Evolutionary conservation across 345 rosid species (phyloP), one percentile per base, ranked within the genome.

Genomic region (Lepidium aucheri): DNA sequence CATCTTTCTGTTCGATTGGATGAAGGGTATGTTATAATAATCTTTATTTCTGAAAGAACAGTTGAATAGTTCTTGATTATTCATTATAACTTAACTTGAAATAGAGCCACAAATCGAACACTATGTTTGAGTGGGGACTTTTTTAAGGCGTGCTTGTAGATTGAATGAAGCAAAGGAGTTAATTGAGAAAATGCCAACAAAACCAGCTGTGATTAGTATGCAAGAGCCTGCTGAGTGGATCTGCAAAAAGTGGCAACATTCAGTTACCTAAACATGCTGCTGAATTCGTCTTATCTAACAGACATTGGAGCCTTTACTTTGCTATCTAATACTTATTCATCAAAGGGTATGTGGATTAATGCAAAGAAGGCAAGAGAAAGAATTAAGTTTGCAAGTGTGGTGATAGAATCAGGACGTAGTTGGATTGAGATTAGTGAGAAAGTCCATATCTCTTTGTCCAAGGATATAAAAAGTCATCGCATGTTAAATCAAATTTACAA

Each of bases 391-490:
- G 80, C 68, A 22, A 85, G 92, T 58, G 78, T 84, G 28, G 68
- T 80, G 56, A 87, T 86, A 74, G 95, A 90, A 80, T 78, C 86
- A n/a, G 97, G 97, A 28, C 52, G 62, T 65, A 90, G 95, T 80
- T 86, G 88, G 92, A 79, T 85, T 70, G 78, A 77, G 73, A 67
- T 80, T 17, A 51, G 70, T 30, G 71, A 79, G 14, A 76, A 76
- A 45, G 68, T 56, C 60, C 76, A 79, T 55, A 78, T 79, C 35
- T 89, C 86, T 79, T 51, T 80, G 66, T 85, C 90, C 9, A 85
- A 77, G 70, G 91, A 81, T 59, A 20, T 20, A 20, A 43, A 51
- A 75, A 63, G 78, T 62, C 89, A 84, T 64, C 22, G 42, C 40
- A 63, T 68, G 16, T 55, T 81, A 3, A 67, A 68, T 61, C 76